Percentiles rank a stretch among this genome's conserved stretches.
Conservation (phyloP, 306 rosid genomes). For the Mimosa bimucronata region DNA sequence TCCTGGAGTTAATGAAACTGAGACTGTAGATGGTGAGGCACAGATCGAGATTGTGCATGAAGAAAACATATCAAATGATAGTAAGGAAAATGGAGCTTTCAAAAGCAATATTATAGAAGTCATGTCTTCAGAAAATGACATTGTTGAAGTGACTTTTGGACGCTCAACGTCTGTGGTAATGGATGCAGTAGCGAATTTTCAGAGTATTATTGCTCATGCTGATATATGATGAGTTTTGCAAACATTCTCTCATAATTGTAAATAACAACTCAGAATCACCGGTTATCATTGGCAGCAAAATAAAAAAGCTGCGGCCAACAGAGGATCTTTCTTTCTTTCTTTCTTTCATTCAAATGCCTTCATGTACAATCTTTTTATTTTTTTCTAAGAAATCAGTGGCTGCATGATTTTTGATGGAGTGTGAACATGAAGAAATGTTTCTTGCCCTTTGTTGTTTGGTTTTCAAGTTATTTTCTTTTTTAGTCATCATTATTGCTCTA, state of each 20-base stretch:
- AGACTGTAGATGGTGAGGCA: background rate
- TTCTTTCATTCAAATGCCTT: background rate
- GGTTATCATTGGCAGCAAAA: background rate
- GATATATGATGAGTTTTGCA: slow-evolving; percentile 31
- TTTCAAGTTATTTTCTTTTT: background rate
- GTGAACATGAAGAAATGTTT: background rate
- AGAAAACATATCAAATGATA: slow-evolving; percentile 15
- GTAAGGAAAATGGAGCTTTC: slow-evolving; percentile 14
- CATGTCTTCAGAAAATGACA: slow-evolving; percentile 18
- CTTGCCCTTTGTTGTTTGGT: background rate
- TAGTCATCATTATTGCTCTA: background rate
- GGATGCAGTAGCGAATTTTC: slow-evolving; percentile 20
- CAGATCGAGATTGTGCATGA: background rate
- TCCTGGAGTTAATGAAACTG: slow-evolving; percentile 42
- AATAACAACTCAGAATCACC: slow-evolving; percentile 24
- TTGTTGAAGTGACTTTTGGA: slow-evolving; percentile 34
- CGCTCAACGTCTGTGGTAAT: slow-evolving; percentile 2
- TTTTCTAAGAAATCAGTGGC: background rate
- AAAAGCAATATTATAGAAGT: slow-evolving; percentile 28
- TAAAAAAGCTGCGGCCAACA: background rate
- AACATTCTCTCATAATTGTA: slow-evolving; percentile 25
- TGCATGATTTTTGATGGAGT: background rate
- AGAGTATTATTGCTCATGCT: slow-evolving; percentile 10
- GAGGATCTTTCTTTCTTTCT: slow-evolving; percentile 17
- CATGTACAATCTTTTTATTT: slow-evolving; percentile 4